Evolutionary conservation across 2,329 filamentous ascomycete species (phyloP), one percentile per base, ranked within the genome.

Genomic region (Talaromyces sp.): DNA sequence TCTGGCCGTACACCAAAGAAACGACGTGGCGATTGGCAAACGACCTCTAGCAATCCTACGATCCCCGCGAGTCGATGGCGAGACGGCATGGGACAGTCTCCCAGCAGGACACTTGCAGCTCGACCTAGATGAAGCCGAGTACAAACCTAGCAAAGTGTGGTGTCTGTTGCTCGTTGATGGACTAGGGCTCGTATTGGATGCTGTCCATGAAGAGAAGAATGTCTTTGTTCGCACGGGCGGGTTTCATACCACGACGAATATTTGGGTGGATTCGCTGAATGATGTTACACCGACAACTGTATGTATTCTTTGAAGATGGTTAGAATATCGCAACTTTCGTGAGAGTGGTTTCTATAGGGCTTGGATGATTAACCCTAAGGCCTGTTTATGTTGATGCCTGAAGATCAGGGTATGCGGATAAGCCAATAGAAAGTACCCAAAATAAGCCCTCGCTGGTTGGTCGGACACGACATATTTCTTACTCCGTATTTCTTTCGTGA

Each of bases 101-200:
- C 61, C 61, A n/a, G 29, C 29, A 34, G 61, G 61, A 1, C 5
- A 27, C 22, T n/a, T 45, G 15, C 61, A 63, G 11, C 61, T 63
- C 3, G 61, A 63, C 36, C 61, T 63, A 1, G 38, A 34, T 22
- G 61, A 63, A 56, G 49, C 11, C 2, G 34, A 63, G 34, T 38
- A 56, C 10, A 63, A 34, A 7, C 61, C 49, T 8, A 6, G n/a
- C 8, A 63, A 40, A 34, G 61, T 63, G 10, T 63, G 61, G 61
- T 63, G 61, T 56, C 17, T 63, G 6, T 15, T 63, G 22, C 27
- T 63, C 10, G 47, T 63, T 8, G 61, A 63, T 29, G 61, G 49
- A 2, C 7, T 27, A 5, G 61, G 61, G 19, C 61, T 63, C n/a
- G 36, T 34, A 22, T 25, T 63, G 38, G 61, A 56, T 40, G 15